phyloP scores from a whole-genome alignment of 169 alveolate species.

The Plasmodium gallinaceum region DNA sequence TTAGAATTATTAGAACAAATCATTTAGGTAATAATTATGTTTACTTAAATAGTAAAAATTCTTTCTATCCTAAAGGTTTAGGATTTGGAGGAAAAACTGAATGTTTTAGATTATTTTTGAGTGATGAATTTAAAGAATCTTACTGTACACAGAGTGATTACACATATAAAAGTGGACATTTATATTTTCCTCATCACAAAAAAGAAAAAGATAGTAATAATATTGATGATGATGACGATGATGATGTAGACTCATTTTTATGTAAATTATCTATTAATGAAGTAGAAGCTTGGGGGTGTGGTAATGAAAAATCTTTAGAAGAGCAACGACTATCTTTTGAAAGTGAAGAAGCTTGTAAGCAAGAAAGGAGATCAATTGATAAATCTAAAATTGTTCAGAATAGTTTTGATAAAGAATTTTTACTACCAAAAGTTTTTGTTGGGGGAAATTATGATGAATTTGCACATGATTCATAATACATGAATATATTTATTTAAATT shows the following conservation, averaged over 20 bases:
- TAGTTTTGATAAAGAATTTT: slow-evolving; percentile 74
- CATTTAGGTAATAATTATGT: slow-evolving; percentile 65
- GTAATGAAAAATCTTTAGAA: slow-evolving; percentile 54
- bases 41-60: slow-evolving; percentile 66
- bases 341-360: slow-evolving; percentile 63
- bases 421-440: slow-evolving; percentile 58
- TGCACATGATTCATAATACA: not conserved
- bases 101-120: slow-evolving; percentile 71
- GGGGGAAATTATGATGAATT: slow-evolving; percentile 53
- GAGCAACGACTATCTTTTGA: slow-evolving; percentile 33
- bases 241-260: slow-evolving; percentile 22
- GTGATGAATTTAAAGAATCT: slow-evolving; percentile 76
- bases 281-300: slow-evolving; percentile 78
- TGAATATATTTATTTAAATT: not conserved
- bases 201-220: slow-evolving; percentile 15
- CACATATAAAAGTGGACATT: slow-evolving; percentile 68
- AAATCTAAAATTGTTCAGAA: slow-evolving; percentile 74
- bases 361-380: slow-evolving; percentile 67
- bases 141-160: slow-evolving; percentile 76
- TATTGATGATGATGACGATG: slow-evolving; percentile 36
- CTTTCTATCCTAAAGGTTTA: slow-evolving; percentile 73
- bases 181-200: slow-evolving; percentile 62
- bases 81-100: slow-evolving; percentile 77
- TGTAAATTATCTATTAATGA: slow-evolving; percentile 52
- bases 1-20: slow-evolving; percentile 59